A percentile compares a stretch with the other conserved stretches of the same genome.
These are phyloP conservation scores for Capsicum baccatum DNA, from an alignment of 257 asterid genomes.

Conservation along the genomic window DNA sequence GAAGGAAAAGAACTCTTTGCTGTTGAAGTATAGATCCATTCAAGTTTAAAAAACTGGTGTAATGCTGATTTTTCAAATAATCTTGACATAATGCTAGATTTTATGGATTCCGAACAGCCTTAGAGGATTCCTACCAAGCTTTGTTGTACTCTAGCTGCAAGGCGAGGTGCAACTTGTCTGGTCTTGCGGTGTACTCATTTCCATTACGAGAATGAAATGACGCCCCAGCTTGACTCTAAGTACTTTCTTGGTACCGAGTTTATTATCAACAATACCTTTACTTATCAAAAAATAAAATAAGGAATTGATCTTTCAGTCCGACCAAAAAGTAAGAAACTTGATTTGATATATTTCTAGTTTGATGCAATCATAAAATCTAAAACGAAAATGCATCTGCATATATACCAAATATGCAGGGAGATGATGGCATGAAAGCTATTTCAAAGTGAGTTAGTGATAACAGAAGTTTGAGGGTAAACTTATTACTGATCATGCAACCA, in stretches of 20 bases:
- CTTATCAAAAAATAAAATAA: neutral
- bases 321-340: too few relatives aligned
- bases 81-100: neutral
- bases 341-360: neutral
- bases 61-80: neutral
- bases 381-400: neutral
- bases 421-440: constrained; percentile 5
- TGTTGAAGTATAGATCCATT: constrained; percentile 7
- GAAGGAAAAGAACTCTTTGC: neutral
- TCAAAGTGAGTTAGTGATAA: constrained; percentile 8
- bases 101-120: neutral
- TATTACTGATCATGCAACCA: neutral
- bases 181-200: too few relatives aligned
- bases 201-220: too few relatives aligned
- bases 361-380: neutral
- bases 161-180: too few relatives aligned
- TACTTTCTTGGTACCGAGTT: neutral
- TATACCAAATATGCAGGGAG: neutral
- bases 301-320: neutral
- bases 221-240: neutral
- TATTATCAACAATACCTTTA: neutral
- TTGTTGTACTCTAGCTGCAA: neutral
- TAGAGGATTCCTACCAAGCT: neutral
- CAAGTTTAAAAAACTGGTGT: neutral
- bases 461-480: neutral